phyloP scores from a whole-genome alignment of 768 basidiomycete species.

The Amanita jacksonii region DNA sequence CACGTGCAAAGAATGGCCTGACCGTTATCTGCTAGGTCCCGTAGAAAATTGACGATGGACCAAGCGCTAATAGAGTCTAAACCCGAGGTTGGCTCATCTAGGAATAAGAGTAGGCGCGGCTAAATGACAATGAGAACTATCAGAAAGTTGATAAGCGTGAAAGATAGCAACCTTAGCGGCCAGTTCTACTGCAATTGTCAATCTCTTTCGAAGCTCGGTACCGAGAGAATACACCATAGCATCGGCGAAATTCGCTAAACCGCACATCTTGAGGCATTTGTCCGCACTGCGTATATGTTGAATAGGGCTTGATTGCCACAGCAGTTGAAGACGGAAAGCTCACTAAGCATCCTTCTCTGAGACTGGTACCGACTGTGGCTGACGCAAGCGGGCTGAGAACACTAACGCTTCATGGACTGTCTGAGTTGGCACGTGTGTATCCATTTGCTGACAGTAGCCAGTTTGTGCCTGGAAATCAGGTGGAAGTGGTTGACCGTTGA shows the following conservation, averaged over 20 bases:
- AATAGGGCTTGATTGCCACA: conserved; percentile 10
- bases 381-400: conserved; percentile 74
- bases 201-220: conserved; percentile 68
- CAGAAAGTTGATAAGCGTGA: not conserved
- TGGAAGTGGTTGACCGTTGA: conserved; percentile 46
- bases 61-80: conserved; percentile 83
- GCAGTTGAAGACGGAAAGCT: conserved; percentile 14
- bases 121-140: conserved; percentile 19
- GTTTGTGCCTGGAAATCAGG: conserved; percentile 58
- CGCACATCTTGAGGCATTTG: conserved; percentile 53
- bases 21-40: conserved; percentile 68
- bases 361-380: conserved; percentile 52
- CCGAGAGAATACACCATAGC: conserved; percentile 59
- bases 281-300: conserved; percentile 23
- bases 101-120: conserved; percentile 75
- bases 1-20: conserved; percentile 89
- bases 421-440: conserved; percentile 63
- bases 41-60: conserved; percentile 70
- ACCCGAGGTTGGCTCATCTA: conserved; percentile 87
- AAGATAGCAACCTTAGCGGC: conserved; percentile 61
- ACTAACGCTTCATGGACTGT: conserved; percentile 77
- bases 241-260: conserved; percentile 49
- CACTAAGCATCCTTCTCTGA: conserved; percentile 76
- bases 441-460: conserved; percentile 83
- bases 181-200: conserved; percentile 82